A percentile compares a stretch with the other conserved stretches of the same genome.
Conservation (phyloP, 345 rosid genomes). For the Eucalyptus curtisii region DNA sequence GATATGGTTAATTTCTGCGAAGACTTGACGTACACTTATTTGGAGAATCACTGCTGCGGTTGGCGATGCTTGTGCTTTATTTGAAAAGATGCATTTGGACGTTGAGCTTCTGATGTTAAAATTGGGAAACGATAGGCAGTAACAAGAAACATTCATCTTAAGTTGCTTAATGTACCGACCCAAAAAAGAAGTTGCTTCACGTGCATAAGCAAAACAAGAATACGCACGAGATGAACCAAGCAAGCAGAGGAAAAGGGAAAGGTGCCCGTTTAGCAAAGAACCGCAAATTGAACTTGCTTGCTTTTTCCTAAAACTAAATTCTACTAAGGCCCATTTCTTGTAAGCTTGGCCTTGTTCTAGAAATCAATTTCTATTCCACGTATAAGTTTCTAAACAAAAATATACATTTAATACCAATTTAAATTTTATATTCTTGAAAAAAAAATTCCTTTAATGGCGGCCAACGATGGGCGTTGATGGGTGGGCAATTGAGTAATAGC, state of each 20-base stretch:
- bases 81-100: neutral
- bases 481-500: no score
- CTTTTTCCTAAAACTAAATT: neutral
- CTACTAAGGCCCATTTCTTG: neutral
- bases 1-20: neutral
- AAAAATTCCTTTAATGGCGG: no score
- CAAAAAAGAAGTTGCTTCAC: neutral
- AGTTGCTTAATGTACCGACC: neutral
- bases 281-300: neutral
- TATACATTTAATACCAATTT: no score
- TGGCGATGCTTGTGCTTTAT: neutral
- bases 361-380: fast-evolving
- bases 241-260: neutral
- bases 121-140: neutral
- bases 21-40: fast-evolving
- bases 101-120: neutral
- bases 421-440: fast-evolving
- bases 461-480: fast-evolving
- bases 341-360: neutral
- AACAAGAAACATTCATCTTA: neutral
- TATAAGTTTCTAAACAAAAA: fast-evolving
- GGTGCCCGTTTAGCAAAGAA: neutral
- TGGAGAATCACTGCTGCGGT: neutral
- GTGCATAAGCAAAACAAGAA: neutral
- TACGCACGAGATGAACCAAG: neutral